Evolutionary conservation across 23 red algal species (phyloP), one percentile per base, ranked within the genome.

Genomic region (Pyropia yezoensis): DNA sequence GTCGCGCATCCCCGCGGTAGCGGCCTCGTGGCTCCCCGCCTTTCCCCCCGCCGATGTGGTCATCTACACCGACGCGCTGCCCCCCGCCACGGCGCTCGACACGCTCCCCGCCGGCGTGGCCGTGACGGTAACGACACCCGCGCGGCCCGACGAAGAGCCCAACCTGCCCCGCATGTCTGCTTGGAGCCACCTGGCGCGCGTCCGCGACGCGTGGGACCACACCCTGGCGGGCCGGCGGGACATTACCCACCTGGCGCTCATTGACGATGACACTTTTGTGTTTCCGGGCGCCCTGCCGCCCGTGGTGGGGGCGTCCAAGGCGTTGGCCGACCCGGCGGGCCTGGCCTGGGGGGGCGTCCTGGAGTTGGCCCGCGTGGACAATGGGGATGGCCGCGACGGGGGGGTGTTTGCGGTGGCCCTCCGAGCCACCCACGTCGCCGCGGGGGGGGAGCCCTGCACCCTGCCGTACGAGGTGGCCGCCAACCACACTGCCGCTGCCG

Each of bases 181-280:
- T 25, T 90, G 86, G 86, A 81, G 75, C 62, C 86, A 90, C 47
- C 55, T 90, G 7, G 68, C 80, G 26, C 61, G 86, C 39, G 77
- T 82, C 15, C 76, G 86, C 11, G 78, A 83, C 55, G 65, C 67
- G 24, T 90, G 86, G 86, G 86, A 90, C 57, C 68, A 68, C 5
- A 58, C 62, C 1, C 62, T 90, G 16, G 64, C 54, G 16, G 26
- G 74, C 62, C 34, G 80, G 19, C 63, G 65, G 14, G 64, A 61
- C 1, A 63, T 83, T 21, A 90, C 86, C 60, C 86, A 76, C 74
- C 74, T 95, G 24, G 83, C 75, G 20, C 82, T 95, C 59, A 73
- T 95, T 57, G 90, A 95, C 32, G 90, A 95, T 57, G 90, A 95
- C 50, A 87, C 81, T 0, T 87, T 95, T 79, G 69, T 88, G 2